Base-by-base conservation (phyloP, 2,329 filamentous ascomycete species). In the Neoscytalidium dimidiatum region DNA sequence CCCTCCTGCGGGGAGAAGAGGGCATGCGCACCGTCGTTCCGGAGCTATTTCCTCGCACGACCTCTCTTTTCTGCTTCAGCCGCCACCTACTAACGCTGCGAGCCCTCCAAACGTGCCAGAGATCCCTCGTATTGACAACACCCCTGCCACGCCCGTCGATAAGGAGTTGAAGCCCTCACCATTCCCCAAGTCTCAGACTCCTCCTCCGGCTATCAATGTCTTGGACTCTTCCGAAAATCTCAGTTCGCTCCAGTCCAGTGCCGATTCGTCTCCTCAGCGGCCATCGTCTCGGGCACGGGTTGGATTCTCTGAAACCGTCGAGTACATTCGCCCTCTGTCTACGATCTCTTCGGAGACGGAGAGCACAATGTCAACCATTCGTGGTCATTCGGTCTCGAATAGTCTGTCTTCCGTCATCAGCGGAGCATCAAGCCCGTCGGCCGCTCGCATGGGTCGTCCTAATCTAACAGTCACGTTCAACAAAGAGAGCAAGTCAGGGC, bases 281-380 rank as follows among this genome's bases (percentile, higher is more conserved):
- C 76, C 76, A 51, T 74, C 73, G 76, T 83, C 84, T 3, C 85
- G 88, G 66, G 85, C 88, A 46, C 84, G 90, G 13, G 92, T 96
- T 51, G 91, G 90, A 0, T 96, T 96, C 73, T 92, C 91, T 0
- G 92, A 96, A 68, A 91, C 87, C 11, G 83, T 96, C 29, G 92
- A 96, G 75, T 93, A 91, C 68, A 94, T 94, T 70, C 86, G 92
- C 11, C 93, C 94, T 0, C 79, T 96, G 19, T 97, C 94, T 1
- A 82, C 94, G 21, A 88, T 96, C 14, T 96, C 92, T 1, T 94
- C 89, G 21, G 92, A 95, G 74, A 92, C 92, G 0, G 90, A 92
- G 51, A 93, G 89, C 73, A 95, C 90, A 2, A 80, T 87, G 62
- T 84, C 84, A 1, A 92, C 91, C 0, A 84, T 89, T 19, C 85